Conservation (phyloP, 164 flowering plant genomes). For the Saururus chinensis region DNA sequence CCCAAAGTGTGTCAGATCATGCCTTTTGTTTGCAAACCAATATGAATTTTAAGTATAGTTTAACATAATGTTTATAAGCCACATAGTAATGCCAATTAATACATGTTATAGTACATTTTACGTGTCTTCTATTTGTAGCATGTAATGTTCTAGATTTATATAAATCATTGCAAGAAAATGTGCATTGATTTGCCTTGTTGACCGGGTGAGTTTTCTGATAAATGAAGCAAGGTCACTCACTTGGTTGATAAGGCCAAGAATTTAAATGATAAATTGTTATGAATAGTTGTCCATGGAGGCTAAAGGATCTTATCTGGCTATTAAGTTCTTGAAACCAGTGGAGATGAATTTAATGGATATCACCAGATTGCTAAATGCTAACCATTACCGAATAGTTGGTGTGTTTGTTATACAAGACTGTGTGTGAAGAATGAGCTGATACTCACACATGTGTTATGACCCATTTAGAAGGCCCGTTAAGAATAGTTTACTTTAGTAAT, state of each 20-base stretch:
- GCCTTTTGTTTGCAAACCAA: neutral
- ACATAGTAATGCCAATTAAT: too few relatives aligned
- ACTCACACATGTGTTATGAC: too few relatives aligned
- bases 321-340: neutral
- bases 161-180: neutral
- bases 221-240: neutral
- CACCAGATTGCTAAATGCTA: neutral
- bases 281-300: neutral
- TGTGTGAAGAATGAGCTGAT: too few relatives aligned
- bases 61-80: too few relatives aligned
- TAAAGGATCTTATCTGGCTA: neutral
- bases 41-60: neutral
- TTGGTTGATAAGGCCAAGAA: neutral
- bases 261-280: neutral
- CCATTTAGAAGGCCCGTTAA: too few relatives aligned
- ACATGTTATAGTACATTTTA: too few relatives aligned
- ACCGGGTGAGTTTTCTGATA: neutral
- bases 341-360: neutral
- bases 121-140: neutral
- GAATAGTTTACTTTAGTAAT: too few relatives aligned
- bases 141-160: neutral
- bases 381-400: neutral
- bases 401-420: too few relatives aligned
- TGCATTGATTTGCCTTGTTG: neutral
- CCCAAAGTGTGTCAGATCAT: too few relatives aligned